A percentile compares a stretch with the other conserved stretches of the same genome.
Evolutionary conservation across 1,284 basidiomycete species (phyloP).

Genomic region (Sphagnurus paluster): DNA sequence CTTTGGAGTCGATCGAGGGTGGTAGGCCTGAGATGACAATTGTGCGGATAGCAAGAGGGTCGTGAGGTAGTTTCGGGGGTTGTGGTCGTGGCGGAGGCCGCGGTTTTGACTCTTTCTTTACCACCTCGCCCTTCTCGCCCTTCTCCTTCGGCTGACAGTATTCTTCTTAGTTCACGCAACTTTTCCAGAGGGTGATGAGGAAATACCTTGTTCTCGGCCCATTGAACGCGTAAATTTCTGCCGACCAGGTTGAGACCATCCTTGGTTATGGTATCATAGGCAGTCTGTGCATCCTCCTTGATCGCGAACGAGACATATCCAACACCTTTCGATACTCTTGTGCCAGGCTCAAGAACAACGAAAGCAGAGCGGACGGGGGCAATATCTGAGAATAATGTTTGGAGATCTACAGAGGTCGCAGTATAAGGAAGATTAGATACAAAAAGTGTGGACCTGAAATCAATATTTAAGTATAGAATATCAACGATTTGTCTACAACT

Average conservation of each 20-base stretch:
- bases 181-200: background rate
- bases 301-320: slow-evolving; percentile 95
- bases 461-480: background rate
- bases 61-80: slow-evolving; percentile 42
- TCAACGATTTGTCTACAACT: background rate
- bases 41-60: slow-evolving; percentile 81
- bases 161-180: slow-evolving; percentile 3
- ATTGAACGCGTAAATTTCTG: slow-evolving; percentile 72
- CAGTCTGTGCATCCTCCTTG: slow-evolving; percentile 83
- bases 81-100: slow-evolving; percentile 34
- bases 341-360: slow-evolving; percentile 81
- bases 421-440: slow-evolving; percentile 87
- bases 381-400: slow-evolving; percentile 93
- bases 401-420: slow-evolving; percentile 87
- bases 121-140: slow-evolving; percentile 31
- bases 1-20: slow-evolving; percentile 64
- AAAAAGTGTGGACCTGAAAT: slow-evolving; percentile 66
- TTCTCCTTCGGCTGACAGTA: slow-evolving; percentile 40
- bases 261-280: slow-evolving; percentile 60
- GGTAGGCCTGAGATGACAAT: slow-evolving; percentile 80
- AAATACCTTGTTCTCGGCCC: slow-evolving; percentile 77
- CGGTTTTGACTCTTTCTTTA: slow-evolving; percentile 42
- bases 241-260: slow-evolving; percentile 62
- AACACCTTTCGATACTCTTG: slow-evolving; percentile 92
- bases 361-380: slow-evolving; percentile 95